These are phyloP conservation scores for Trichoderma guizhouense DNA, from an alignment of 2,329 filamentous ascomycete genomes.

Conservation along the genomic window DNA sequence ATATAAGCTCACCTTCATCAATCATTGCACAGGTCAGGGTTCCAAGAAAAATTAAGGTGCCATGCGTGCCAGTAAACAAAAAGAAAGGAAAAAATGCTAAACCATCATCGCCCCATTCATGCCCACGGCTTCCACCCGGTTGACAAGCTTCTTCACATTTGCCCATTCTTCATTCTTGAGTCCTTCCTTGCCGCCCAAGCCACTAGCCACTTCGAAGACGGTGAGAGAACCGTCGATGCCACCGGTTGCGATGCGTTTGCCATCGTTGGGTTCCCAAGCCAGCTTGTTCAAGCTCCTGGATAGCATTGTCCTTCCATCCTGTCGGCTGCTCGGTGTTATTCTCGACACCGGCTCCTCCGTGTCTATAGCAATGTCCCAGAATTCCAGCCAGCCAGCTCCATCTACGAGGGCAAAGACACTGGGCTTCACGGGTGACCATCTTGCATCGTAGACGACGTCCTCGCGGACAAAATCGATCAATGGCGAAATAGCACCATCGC, in stretches of 20 bases:
- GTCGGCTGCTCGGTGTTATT: slow-evolving; percentile 66
- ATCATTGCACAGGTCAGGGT: slow-evolving; percentile 8
- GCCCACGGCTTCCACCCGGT: slow-evolving; percentile 64
- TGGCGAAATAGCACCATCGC: slow-evolving; percentile 60
- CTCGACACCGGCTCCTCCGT: slow-evolving; percentile 87
- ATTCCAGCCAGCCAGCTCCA: slow-evolving; percentile 83
- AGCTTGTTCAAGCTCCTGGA: slow-evolving; percentile 90
- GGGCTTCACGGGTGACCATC: slow-evolving; percentile 91
- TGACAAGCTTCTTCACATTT: slow-evolving; percentile 84
- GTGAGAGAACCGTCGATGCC: slow-evolving; percentile 88
- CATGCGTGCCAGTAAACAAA: slow-evolving; percentile 9
- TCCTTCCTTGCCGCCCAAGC: slow-evolving; percentile 80
- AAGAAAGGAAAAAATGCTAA: slow-evolving; percentile 24
- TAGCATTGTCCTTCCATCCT: slow-evolving; percentile 64
- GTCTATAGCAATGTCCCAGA: slow-evolving; percentile 93
- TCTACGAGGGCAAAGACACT: slow-evolving; percentile 94
- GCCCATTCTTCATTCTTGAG: slow-evolving; percentile 88
- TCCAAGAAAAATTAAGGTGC: slow-evolving; percentile 10
- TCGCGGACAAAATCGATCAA: slow-evolving; percentile 89
- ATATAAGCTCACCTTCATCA: slow-evolving; percentile 7
- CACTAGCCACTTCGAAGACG: slow-evolving; percentile 84
- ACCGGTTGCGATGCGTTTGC: slow-evolving; percentile 81
- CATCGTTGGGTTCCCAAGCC: slow-evolving; percentile 88
- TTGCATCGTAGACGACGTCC: slow-evolving; percentile 93
- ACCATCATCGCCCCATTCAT: slow-evolving; percentile 46